Base-by-base conservation (phyloP, 1,284 basidiomycete species). In the Microbotryomycetes sp. region DNA sequence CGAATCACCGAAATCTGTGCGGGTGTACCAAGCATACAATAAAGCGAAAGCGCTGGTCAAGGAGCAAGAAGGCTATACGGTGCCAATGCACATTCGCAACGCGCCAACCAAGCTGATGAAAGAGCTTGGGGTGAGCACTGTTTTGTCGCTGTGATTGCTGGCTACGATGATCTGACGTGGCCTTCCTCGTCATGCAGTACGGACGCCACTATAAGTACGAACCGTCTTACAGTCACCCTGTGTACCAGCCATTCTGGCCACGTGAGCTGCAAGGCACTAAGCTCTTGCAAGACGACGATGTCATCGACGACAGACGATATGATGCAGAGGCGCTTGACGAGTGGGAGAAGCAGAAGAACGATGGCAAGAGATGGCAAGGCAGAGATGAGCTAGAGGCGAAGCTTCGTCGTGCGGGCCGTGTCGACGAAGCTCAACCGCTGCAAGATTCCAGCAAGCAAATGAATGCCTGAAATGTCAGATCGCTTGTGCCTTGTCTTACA, bases 101-200 rank as follows among this genome's bases (percentile, higher is more conserved):
- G 90, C 90, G 1, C 90, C 91, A 2, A 93, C 91, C 5, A 75
- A 72, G 32, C 75, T 93, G 29, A 90, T 93, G 89, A 86, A 86
- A 71, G 81, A 86, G 22, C 79, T 93, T 0, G 88, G 87, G 19
- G 5, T 91, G 89, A 71, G 83, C 83, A 1, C 79, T 82, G 56
- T 83, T 81, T 28, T 91, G 91, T 71, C 75, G 76, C 54, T 64
- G 6, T 7, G 61, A 59, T 28, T 2, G 29, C 46, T 28, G 7
- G 23, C 22, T 3, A 3, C 12, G 25, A 15, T 15, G 16, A 6
- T 6, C 25, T 14, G 29, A 29, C 7, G 3, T 29, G 16, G 30
- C 16, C 32, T 46, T 42, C n/a, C 9, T 4, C 36, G 30, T 49
- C 32, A 42, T 12, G 36, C 36, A 15, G 16, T 19, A 58, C 45